Evolutionary conservation across 768 basidiomycete species (phyloP).

Genomic region (Serendipita indica): DNA sequence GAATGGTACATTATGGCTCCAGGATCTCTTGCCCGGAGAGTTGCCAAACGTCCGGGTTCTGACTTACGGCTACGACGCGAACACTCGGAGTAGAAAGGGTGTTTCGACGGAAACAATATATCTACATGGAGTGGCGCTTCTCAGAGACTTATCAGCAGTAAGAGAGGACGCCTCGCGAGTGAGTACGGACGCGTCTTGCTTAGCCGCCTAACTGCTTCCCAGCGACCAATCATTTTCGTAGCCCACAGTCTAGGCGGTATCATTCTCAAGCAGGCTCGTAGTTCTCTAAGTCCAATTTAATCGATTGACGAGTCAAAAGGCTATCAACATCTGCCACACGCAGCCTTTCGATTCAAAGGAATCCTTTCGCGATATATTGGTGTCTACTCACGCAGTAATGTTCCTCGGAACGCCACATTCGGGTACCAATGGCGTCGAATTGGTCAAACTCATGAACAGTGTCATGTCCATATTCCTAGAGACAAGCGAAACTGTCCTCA

Average conservation of each 20-base stretch:
- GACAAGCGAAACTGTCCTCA: not conserved
- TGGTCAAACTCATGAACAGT: not conserved
- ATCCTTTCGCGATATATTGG: not conserved
- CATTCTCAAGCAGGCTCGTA: not conserved
- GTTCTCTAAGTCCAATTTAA: not conserved
- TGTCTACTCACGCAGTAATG: not conserved
- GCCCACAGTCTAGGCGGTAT: not conserved
- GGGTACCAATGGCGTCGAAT: not conserved
- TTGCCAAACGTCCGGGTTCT: not conserved
- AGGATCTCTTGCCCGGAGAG: not conserved
- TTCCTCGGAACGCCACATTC: not conserved
- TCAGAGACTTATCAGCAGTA: not conserved
- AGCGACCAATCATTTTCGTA: not conserved
- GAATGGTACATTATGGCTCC: not conserved
- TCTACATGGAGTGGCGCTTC: not conserved
- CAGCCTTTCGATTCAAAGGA: not conserved
- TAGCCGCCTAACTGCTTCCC: not conserved
- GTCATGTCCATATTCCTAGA: not conserved
- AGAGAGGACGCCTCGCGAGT: not conserved
- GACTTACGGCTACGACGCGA: not conserved
- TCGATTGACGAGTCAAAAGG: not conserved
- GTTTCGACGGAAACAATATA: not conserved
- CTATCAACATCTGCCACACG: not conserved
- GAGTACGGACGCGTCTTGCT: not conserved
- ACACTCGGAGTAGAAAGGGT: not conserved